Evolutionary conservation across 306 rosid species (phyloP).

Genomic region (Delonix regia): DNA sequence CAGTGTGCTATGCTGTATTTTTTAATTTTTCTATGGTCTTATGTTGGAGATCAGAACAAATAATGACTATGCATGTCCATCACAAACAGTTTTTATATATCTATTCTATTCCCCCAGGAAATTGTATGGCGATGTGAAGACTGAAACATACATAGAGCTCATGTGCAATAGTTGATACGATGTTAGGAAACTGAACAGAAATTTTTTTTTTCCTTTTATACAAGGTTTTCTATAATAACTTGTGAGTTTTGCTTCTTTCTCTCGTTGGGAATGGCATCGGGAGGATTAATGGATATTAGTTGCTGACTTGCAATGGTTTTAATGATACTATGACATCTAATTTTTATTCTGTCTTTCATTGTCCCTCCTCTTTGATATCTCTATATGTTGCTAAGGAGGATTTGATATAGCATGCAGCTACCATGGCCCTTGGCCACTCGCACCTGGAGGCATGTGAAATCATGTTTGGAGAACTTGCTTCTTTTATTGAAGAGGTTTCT

Average conservation of each 20-base stretch:
- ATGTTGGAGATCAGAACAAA: background rate
- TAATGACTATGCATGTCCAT: constrained; percentile 38
- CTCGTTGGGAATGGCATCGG: background rate
- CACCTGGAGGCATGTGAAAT: constrained; percentile 92
- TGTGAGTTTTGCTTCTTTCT: background rate
- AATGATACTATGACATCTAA: constrained; percentile 22
- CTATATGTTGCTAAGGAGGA: constrained; percentile 35
- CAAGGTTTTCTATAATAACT: constrained; percentile 15
- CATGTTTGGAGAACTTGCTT: constrained; percentile 90
- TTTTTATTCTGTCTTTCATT: constrained; percentile 15
- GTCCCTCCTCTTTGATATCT: constrained; percentile 27
- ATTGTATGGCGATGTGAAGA: no score
- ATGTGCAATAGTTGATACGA: constrained; percentile 42
- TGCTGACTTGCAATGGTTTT: constrained; percentile 12
- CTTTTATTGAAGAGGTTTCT: constrained; percentile 90
- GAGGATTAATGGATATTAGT: constrained; percentile 18
- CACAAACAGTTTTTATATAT: constrained; percentile 26
- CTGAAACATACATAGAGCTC: background rate
- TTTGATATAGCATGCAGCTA: constrained; percentile 86
- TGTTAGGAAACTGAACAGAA: constrained; percentile 57
- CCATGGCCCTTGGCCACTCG: constrained; percentile 98
- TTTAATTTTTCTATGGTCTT: background rate
- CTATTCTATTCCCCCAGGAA: constrained; percentile 36
- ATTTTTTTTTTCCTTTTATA: no score
- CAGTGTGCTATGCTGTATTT: background rate